Base-by-base conservation (phyloP, 208 protist species). In the Lotmaria passim region DNA sequence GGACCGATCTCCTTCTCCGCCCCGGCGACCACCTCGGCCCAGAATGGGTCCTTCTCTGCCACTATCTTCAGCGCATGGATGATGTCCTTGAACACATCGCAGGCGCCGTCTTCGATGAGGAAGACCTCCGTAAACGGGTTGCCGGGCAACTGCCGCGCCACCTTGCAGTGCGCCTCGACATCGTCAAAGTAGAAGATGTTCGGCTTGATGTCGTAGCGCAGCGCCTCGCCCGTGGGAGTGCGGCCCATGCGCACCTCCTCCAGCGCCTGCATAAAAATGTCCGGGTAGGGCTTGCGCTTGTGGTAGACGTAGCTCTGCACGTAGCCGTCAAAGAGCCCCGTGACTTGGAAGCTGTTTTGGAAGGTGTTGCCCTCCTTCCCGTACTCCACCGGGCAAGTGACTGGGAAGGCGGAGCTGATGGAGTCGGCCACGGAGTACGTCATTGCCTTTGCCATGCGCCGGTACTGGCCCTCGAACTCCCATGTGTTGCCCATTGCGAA, bases 141-240 rank as follows among this genome's bases (percentile, higher is more conserved):
- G 23, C 83, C 88, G 3, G 81, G 69, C 26, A 91, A 57, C 26
- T 82, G 68, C 17, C 82, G 75, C 0, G 88, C 88, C 14, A 83
- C 79, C 64, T 87, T 77, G 77, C 85, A 91, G 72, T 91, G 82
- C 26, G 81, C 75, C 31, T 69, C 67, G 17, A 90, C 74, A 30
- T 89, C 83, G 31, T 93, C 88, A 80, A 93, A 93, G 69, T 85
- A 88, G 67, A 91, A 91, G 44, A 91, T 82, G 75, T 88, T 80
- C 10, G 88, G 88, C 68, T 82, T 79, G 31, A 90, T 73, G 59
- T 81, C 80, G 73, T 82, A 93, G 33, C 79, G 82, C 23, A 89
- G 60, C 10, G 83, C 85, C 52, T 86, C 85, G 44, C 79, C 78
- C n/a, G 85, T 89, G 2, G 81, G 73, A 24, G 77, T 79, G 63